These are phyloP conservation scores for Vitis hybrid DNA, from an alignment of 177 flowering plant species.

Conservation along the genomic window DNA sequence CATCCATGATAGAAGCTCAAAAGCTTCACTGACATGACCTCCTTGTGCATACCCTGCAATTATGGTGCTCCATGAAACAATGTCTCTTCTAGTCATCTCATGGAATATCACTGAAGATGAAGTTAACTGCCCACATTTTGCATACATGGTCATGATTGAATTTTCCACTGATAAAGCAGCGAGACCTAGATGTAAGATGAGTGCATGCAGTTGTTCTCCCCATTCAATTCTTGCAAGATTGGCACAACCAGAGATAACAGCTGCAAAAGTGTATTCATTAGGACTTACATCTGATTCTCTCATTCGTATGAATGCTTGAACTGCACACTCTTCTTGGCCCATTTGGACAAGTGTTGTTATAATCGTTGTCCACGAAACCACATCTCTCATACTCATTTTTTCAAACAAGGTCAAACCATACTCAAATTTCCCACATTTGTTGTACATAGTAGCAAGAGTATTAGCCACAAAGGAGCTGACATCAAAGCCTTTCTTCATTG, in stretches of 20 bases:
- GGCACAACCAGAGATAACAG: slow-evolving; percentile 65
- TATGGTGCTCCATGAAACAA: slow-evolving; percentile 86
- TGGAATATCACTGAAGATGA: slow-evolving; percentile 54
- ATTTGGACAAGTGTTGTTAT: slow-evolving; percentile 54
- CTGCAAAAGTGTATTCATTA: slow-evolving; percentile 80
- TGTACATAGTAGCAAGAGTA: slow-evolving; percentile 74
- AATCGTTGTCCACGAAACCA: slow-evolving; percentile 79
- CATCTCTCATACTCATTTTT: slow-evolving; percentile 56
- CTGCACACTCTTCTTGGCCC: slow-evolving; percentile 53
- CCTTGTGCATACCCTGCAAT: slow-evolving; percentile 70
- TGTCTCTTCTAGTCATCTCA: slow-evolving; percentile 49
- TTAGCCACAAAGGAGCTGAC: slow-evolving; percentile 63
- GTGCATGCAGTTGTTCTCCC: slow-evolving; percentile 78
- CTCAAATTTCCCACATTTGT: slow-evolving; percentile 69
- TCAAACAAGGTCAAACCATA: slow-evolving; percentile 66
- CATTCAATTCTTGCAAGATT: slow-evolving; percentile 40
- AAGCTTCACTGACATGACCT: slow-evolving; percentile 70
- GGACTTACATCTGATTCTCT: slow-evolving; percentile 49
- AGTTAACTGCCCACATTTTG: slow-evolving; percentile 58
- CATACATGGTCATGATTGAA: slow-evolving; percentile 72
- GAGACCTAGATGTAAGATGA: slow-evolving; percentile 45
- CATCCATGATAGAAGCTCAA: slow-evolving; percentile 67
- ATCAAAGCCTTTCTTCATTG: slow-evolving; percentile 57
- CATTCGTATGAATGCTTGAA: slow-evolving; percentile 56
- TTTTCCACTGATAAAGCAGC: slow-evolving; percentile 66